Conservation (phyloP, 1,139 yeast genomes). For the Lodderomyces margitis region DNA sequence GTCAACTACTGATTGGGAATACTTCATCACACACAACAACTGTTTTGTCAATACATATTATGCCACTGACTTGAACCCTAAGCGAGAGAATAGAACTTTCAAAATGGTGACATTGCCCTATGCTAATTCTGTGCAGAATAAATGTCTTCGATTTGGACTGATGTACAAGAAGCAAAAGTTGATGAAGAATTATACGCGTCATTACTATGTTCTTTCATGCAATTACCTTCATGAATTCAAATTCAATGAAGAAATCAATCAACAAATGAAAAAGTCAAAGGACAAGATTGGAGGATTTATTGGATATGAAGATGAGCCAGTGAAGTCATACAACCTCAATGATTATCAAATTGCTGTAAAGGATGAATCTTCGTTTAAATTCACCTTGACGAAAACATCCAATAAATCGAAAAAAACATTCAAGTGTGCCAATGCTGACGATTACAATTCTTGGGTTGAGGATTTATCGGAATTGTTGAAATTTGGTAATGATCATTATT, state of each 20-base stretch:
- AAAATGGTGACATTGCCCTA: slow-evolving; percentile 35
- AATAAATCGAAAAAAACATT: slow-evolving; percentile 36
- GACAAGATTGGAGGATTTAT: slow-evolving; percentile 44
- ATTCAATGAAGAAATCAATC: slow-evolving; percentile 27
- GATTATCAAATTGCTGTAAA: slow-evolving; percentile 35
- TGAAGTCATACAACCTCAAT: slow-evolving; percentile 44
- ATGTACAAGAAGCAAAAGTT: slow-evolving; percentile 44
- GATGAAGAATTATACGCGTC: slow-evolving; percentile 39
- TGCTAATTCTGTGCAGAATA: slow-evolving; percentile 39
- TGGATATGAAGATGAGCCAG: slow-evolving; percentile 41
- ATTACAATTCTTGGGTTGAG: slow-evolving; percentile 35
- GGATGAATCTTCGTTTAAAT: slow-evolving; percentile 35
- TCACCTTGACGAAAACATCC: slow-evolving; percentile 30
- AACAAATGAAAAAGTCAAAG: slow-evolving; percentile 14
- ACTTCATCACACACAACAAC: slow-evolving; percentile 35
- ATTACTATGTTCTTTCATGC: slow-evolving; percentile 42
- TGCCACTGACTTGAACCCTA: slow-evolving; percentile 25
- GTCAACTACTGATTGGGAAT: slow-evolving; percentile 38
- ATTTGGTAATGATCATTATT: slow-evolving; percentile 34
- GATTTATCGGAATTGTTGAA: slow-evolving; percentile 41
- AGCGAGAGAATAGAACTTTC: slow-evolving; percentile 32
- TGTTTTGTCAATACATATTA: slow-evolving; percentile 36
- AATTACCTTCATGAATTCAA: slow-evolving; percentile 47
- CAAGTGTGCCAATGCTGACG: slow-evolving; percentile 33
- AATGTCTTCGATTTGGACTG: slow-evolving; percentile 44